These are phyloP conservation scores for Chamaecyparis obtusa DNA, from an alignment of 75 land plant species.

Conservation along the genomic window DNA sequence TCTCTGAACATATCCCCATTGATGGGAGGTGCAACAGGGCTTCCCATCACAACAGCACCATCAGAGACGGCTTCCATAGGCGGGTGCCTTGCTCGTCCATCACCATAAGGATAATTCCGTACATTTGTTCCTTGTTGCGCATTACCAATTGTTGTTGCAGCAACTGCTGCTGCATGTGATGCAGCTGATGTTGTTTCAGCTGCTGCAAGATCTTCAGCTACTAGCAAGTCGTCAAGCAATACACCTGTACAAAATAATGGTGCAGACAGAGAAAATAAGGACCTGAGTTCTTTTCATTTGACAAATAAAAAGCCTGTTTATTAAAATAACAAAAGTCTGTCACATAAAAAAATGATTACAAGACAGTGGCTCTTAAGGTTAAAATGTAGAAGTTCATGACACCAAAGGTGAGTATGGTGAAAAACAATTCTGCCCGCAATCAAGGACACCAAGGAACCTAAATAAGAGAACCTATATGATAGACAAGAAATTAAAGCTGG, in stretches of 20 bases:
- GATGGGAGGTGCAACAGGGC: slow-evolving; percentile 87
- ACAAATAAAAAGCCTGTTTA: background rate
- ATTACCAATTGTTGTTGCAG: slow-evolving; percentile 57
- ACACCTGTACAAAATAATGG: slow-evolving; percentile 51
- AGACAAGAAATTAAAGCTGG: background rate
- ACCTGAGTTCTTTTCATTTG: background rate
- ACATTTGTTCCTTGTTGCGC: slow-evolving; percentile 38
- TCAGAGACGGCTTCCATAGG: slow-evolving; percentile 47
- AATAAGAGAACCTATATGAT: background rate
- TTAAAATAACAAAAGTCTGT: background rate
- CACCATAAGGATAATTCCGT: slow-evolving; percentile 41
- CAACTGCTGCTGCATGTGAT: slow-evolving; percentile 87
- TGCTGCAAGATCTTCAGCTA: slow-evolving; percentile 95
- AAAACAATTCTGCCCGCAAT: background rate
- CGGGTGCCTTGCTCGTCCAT: slow-evolving; percentile 51
- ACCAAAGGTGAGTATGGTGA: background rate
- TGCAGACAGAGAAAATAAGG: background rate
- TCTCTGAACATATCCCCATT: slow-evolving; percentile 94
- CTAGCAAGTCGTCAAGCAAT: slow-evolving; percentile 88
- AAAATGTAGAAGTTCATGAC: background rate
- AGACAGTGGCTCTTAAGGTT: background rate
- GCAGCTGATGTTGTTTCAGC: slow-evolving; percentile 92
- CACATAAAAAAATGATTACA: background rate
- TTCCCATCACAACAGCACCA: slow-evolving; percentile 90
- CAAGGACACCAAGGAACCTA: background rate